A percentile compares a stretch with the other conserved stretches of the same genome.
phyloP scores from a whole-genome alignment of 2,329 filamentous ascomycete genomes.

The Epichloe typhina region DNA sequence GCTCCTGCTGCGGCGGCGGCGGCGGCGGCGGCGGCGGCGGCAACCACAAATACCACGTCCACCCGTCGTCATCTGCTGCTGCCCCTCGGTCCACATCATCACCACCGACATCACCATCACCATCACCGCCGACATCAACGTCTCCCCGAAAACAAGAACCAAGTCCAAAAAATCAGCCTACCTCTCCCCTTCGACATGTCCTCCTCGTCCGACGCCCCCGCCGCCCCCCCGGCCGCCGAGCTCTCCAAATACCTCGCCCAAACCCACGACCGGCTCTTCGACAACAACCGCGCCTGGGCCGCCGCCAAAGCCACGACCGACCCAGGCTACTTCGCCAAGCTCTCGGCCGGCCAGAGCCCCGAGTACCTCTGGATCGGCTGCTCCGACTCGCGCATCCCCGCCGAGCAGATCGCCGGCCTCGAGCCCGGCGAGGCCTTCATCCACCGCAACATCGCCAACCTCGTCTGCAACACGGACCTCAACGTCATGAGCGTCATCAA shows the following conservation, averaged over 20 bases:
- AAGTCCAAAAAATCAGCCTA: no score
- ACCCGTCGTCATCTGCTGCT: background rate
- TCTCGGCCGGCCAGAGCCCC: constrained; percentile 51
- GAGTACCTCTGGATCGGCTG: constrained; percentile 84
- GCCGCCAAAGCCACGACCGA: constrained; percentile 42
- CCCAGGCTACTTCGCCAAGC: constrained; percentile 51
- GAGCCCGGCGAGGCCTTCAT: constrained; percentile 87
- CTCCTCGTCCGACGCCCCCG: background rate
- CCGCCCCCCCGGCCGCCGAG: background rate
- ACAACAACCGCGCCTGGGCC: constrained; percentile 56
- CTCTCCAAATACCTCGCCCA: constrained; percentile 39
- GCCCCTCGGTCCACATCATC: background rate
- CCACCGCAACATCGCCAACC: constrained; percentile 90
- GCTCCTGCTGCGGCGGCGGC: no score
- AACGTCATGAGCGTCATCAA: constrained; percentile 73
- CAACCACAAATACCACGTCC: background rate
- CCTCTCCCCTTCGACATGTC: constrained; percentile 2
- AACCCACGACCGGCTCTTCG: constrained; percentile 54
- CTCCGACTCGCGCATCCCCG: constrained; percentile 82
- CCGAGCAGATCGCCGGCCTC: constrained; percentile 72
- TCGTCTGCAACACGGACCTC: constrained; percentile 67
- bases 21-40: background rate
- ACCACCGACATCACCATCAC: background rate
- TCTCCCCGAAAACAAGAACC: background rate
- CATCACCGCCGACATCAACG: background rate